Evolutionary conservation across 2,329 filamentous ascomycete species (phyloP), one percentile per base, ranked within the genome.

Genomic region (Capronia americana): DNA sequence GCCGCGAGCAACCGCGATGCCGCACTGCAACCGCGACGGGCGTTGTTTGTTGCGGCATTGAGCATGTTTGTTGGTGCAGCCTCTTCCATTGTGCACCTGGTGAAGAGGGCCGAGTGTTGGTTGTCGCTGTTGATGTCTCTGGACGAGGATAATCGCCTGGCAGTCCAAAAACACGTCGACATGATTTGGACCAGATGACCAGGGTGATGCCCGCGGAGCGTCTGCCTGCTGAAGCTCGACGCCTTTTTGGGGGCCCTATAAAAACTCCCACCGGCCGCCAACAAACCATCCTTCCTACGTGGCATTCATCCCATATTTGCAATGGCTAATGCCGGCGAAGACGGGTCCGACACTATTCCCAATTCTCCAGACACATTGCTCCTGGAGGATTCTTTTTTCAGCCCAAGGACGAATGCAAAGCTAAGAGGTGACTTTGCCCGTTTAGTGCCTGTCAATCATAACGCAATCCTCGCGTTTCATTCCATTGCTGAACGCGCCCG

Each of bases 391-490:
- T 30, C 44, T 20, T 64, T 58, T 38, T 64, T 58, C 46, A 64
- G 61, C 55, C 61, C 61, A 23, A 51, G 48, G 32, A 64, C 61
- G 7, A 34, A 38, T 8, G 61, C 61, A 53, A 64, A 48, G 61
- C 61, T 64, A 30, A 41, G 56, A 41, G 61, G 61, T 44, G 64
- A 66, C 54, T 66, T 66, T 30, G 64, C 64, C 30, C 58, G 54
- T 17, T 41, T 66, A n/a, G 54, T 66, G 20, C 64, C 64, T 23
- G 59, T 63, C 30, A 66, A 66, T 46, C 57, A 56, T 23, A 44
- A 61, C n/a, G 64, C 64, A n/a, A 57, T 58, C 5, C 59, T 66
- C 20, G 64, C 64, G 8, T 66, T 66, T 24, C 61, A 64, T 59
- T 58, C 54, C 8, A 59, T 64, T 23, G 64, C 58, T 23, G 58